Base-by-base conservation (phyloP, 1,139 yeast species). In the Yamadazyma dendronema region DNA sequence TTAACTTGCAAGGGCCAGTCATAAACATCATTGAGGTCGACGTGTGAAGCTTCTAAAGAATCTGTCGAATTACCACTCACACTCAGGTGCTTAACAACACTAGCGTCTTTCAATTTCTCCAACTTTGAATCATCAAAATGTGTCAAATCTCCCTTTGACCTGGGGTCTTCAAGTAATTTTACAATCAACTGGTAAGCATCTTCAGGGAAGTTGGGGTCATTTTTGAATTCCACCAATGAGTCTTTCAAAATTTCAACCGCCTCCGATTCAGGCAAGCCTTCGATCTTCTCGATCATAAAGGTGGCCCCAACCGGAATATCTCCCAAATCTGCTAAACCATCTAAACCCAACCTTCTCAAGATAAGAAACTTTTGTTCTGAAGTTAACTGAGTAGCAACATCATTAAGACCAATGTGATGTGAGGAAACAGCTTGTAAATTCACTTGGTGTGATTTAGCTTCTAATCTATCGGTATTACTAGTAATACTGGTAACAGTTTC, bases 281-380 rank as follows among this genome's bases (percentile, higher is more conserved):
- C 59, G 28, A 61, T 53, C 35, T 62, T 59, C 40, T 61, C 65
- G 38, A 63, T 49, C 55, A 61, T 56, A 41, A 60, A 58, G 4
- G 59, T 40, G 4, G 57, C 64, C 7, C 44, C 40, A 9, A 52
- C 46, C 1, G 66, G 67, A 30, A 62, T 49, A 17, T 60, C 52
- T 11, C 60, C 62, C 34, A 55, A 50, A n/a, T 48, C 32, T 3
- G 46, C 34, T 42, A 61, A 59, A 23, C 59, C 57, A 26, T 56
- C 63, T 34, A 49, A 54, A 40, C 54, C 55, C 35, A 63, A 50
- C 36, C 65, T 51, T 34, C 42, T 53, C 42, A 63, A 54, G 17
- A 63, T 52, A 33, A 50, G 44, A 26, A 42, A 47, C 39, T 64
- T 63, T 38, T 64, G 65, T 11, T 48, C 54, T 2, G 50, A 30